phyloP scores from a whole-genome alignment of 1,139 yeast species.

The Yarrowia galli region DNA sequence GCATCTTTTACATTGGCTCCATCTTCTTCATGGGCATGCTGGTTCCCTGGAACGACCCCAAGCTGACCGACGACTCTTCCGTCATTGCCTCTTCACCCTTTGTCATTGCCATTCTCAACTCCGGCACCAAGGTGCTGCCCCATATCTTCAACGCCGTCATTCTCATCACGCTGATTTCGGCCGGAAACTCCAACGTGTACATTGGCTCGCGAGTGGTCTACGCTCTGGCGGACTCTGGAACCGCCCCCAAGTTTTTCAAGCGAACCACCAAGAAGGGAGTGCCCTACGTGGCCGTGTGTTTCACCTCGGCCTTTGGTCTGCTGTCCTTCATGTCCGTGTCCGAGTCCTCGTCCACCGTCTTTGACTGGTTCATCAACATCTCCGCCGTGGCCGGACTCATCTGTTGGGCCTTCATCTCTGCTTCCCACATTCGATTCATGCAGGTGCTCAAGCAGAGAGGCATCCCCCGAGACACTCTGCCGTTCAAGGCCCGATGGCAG shows the following conservation, averaged over 20 bases:
- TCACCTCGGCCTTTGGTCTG: constrained; percentile 58
- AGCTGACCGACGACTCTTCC: constrained; percentile 54
- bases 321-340: constrained; percentile 53
- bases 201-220: constrained; percentile 64
- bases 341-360: constrained; percentile 55
- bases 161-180: constrained; percentile 60
- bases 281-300: constrained; percentile 58
- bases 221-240: constrained; percentile 61
- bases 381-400: constrained; percentile 63
- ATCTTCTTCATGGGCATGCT: constrained; percentile 76
- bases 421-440: constrained; percentile 59
- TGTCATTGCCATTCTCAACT: constrained; percentile 66
- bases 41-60: constrained; percentile 72
- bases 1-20: constrained; percentile 70
- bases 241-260: constrained; percentile 57
- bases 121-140: constrained; percentile 62
- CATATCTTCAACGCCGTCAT: constrained; percentile 59
- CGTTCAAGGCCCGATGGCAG: constrained; percentile 48
- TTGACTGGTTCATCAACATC: constrained; percentile 62
- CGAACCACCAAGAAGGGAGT: constrained; percentile 61
- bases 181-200: constrained; percentile 64
- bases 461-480: constrained; percentile 56
- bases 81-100: constrained; percentile 81
- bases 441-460: constrained; percentile 60
- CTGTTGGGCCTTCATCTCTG: constrained; percentile 61